Evolutionary conservation across 2,329 filamentous ascomycete species (phyloP), one percentile per base, ranked within the genome.

Genomic region (Penicillium sp.): DNA sequence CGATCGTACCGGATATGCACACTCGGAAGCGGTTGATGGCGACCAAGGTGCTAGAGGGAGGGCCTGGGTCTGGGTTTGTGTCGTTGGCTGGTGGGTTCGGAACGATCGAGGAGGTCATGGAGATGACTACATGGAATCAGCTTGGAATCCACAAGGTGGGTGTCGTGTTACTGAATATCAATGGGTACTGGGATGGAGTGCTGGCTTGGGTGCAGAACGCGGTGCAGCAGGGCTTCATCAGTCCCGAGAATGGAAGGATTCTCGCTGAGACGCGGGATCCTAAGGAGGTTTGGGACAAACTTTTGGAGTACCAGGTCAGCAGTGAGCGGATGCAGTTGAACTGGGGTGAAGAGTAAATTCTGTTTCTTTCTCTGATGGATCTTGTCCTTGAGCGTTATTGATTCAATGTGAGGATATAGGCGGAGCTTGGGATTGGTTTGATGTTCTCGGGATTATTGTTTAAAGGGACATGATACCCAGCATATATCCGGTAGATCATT

Each of bases 1-100:
- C 92, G 0, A 85, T 97, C 8, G 94, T 97, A 26, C 82, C 86
- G 64, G 92, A 97, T 72, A 99, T 99, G 94, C 94, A 99, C 77
- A 92, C 90, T 41, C 86, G 94, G 61, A 99, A 99, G 80, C 85
- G 89, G 64, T 82, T 94, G 78, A 97, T 99, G 94, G 93, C 92
- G 6, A 81, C 86, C 66, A 89, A 93, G 73, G 92, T 97, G 15
- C 83, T 95, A 23, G 82, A 85, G 20, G 91, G 91, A 25, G 92
- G 89, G 0, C 85, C 87, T 0, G 93, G 93, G 1, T 88, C 86
- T 54, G 93, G 93, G 12, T 99, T 99, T 76, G 85, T 99, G 40
- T 92, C 92, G 26, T 78, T 99, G 56, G 85, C 84, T 53, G 93
- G 93, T 42, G 94, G 94, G 0, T 99, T 93, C 74, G 94, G 94